These are phyloP conservation scores for Rhizopogon vulgaris DNA, from an alignment of 768 basidiomycete genomes.

Conservation along the genomic window DNA sequence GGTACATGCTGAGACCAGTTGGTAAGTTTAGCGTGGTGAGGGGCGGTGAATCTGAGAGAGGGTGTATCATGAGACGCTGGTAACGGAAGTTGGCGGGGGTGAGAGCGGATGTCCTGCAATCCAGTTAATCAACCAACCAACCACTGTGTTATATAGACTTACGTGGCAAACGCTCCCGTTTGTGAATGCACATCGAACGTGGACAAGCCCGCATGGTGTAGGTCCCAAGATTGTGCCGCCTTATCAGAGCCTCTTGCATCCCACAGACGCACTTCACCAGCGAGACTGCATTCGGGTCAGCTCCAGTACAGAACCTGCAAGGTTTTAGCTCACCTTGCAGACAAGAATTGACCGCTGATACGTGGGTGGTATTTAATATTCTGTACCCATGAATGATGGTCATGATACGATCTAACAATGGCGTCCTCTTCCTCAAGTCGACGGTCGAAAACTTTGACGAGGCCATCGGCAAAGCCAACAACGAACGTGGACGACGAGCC, in stretches of 20 bases:
- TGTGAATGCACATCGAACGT: constrained; percentile 84
- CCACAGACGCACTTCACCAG: constrained; percentile 89
- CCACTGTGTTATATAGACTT: constrained; percentile 24
- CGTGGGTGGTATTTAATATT: constrained; percentile 82
- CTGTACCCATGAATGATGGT: constrained; percentile 86
- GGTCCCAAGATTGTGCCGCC: constrained; percentile 56
- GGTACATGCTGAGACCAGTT: constrained; percentile 50
- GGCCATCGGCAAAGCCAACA: constrained; percentile 90
- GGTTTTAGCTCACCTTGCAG: constrained; percentile 61
- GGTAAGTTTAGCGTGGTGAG: constrained; percentile 41
- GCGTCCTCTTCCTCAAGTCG: constrained; percentile 80
- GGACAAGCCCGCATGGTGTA: constrained; percentile 67
- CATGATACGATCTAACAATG: constrained; percentile 69
- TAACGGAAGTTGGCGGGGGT: constrained; percentile 56
- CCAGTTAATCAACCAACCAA: constrained; percentile 5
- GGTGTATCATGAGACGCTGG: constrained; percentile 58
- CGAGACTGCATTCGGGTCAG: constrained; percentile 46
- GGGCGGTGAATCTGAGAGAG: constrained; percentile 35
- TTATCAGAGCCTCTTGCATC: constrained; percentile 67
- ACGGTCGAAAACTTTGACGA: constrained; percentile 85
- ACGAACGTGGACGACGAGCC: constrained; percentile 75
- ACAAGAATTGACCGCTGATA: constrained; percentile 63
- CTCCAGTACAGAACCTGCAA: not conserved
- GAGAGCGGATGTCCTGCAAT: constrained; percentile 51
- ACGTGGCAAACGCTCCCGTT: constrained; percentile 83